Evolutionary conservation across 441 rosid species (phyloP).

Genomic region (Erysimum cheiri): DNA sequence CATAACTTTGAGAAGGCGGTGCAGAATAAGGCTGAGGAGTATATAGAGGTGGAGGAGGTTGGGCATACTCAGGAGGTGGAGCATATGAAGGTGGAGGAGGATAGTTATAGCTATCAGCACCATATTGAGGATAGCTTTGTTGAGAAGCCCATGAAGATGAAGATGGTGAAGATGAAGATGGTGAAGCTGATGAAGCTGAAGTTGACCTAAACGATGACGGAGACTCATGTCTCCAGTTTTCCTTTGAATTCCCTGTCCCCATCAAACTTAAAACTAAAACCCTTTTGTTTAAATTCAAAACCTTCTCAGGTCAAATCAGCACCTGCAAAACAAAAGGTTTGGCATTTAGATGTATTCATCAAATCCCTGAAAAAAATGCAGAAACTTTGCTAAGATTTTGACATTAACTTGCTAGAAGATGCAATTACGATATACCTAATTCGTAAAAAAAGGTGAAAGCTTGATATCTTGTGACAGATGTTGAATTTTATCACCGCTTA

Average conservation of each 20-base stretch:
- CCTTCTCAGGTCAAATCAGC: conserved; percentile 16
- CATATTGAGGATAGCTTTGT: conserved; percentile 53
- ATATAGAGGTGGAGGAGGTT: conserved; percentile 50
- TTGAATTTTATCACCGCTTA: conserved; percentile 22
- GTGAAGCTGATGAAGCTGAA: conserved; percentile 53
- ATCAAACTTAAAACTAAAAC: conserved; percentile 48
- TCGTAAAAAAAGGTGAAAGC: conserved; percentile 20
- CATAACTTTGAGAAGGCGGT: conserved; percentile 50
- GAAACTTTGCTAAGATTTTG: conserved; percentile 8
- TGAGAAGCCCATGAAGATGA: conserved; percentile 57
- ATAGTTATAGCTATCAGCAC: conserved; percentile 54
- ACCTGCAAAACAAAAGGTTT: conserved; percentile 29
- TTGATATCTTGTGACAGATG: conserved; percentile 15
- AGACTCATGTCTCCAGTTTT: conserved; percentile 58
- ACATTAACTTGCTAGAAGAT: conserved; percentile 7
- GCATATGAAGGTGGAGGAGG: conserved; percentile 52
- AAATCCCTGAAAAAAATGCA: conserved; percentile 26
- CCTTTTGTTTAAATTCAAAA: conserved; percentile 29
- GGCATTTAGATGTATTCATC: conserved; percentile 20
- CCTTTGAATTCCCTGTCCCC: conserved; percentile 77
- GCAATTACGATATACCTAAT: conserved; percentile 11
- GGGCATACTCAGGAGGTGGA: conserved; percentile 45
- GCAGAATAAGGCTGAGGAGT: conserved; percentile 50
- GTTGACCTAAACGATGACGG: conserved; percentile 52
- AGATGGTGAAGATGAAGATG: conserved; percentile 47